Base-by-base conservation (phyloP, 1,139 yeast genomes). In the Meyerozyma athensensis region DNA sequence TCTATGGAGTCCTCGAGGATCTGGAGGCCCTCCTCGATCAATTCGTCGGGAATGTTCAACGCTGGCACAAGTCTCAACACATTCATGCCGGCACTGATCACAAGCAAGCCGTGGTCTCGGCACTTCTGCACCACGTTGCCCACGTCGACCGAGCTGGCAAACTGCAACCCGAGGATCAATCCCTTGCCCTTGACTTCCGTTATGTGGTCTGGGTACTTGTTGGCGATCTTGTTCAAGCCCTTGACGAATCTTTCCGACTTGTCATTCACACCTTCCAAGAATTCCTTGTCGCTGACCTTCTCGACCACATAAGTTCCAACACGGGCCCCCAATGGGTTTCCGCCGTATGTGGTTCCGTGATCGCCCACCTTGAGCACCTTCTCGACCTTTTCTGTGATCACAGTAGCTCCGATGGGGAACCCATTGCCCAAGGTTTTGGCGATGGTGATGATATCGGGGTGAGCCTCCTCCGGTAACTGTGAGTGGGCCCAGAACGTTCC, bases 401-500 rank as follows among this genome's bases (percentile, higher is more conserved):
- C 74, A 4, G 95, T 86, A 6, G 97, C 98, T 36, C 95, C 96
- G 50, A 92, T 84, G 26, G 98, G 98, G 70, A 80, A 87, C n/a
- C 98, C 98, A 55, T 92, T 92, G 42, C 98, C 98, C 33, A 92
- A 70, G 2, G 97, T 97, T 61, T 92, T 92, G 36, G 98, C 98
- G 73, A 83, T 77, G 20, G 98, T 90, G 39, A 92, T 60, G 44
- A 92, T 86, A 61, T 92, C 98, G 3, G 98, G 98, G 55, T 87
- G 95, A 0, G 92, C 95, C 43, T 78, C 85, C 34, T 68, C 59
- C 32, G 90, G 86, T 37, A 83, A 66, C 47, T 74, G 66, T 26
- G 81, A 69, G 56, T 92, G 98, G 0, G 97, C 96, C 98, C 98
- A 92, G 34, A 92, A 65, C 43, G 79, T 75, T 33, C 98, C 98